Base-by-base conservation (phyloP, 2,329 filamentous ascomycete genomes). In the Thermochaetoides dissita region DNA sequence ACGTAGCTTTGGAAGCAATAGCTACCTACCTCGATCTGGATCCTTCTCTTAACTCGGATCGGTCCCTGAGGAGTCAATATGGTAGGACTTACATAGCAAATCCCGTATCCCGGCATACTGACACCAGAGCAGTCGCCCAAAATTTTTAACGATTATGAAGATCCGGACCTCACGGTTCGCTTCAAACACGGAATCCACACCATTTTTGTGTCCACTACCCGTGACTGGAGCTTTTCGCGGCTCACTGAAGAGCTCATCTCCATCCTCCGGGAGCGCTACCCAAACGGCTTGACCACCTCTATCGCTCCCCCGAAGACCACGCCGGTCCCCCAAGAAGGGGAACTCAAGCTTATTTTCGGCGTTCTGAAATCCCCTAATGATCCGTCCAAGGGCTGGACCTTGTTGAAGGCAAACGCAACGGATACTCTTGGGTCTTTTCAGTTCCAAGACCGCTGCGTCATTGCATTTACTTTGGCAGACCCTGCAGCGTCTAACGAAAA, bases 121-220 rank as follows among this genome's bases (percentile, higher is more conserved):
- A 7, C 34, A 6, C 7, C 24, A 24, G 17, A 3, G 17, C 41
- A 49, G 46, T 47, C 48, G 10, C 49, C 44, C 44, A 41, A 37
- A 33, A 17, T 41, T 10, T 24, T 37, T 42, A 39, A 43, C 30
- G 12, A 37, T 10, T 37, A 39, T 30, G 51, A 52, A 46, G 68
- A 75, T 36, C 62, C 68, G n/a, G 65, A 71, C 50, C 67, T 74
- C 52, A 84, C 81, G 8, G 63, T 88, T 42, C 72, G 79, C 46
- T 77, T 88, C 63, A 86, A 85, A 59, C 72, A 82, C 57, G 77
- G 81, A 55, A 74, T 76, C 44, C 73, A 78, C 52, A 87, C 81
- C 4, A 67, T 86, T 49, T 74, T 83, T 53, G 66, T 87, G 44
- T 78, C 82, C 47, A 68, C 81, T 37, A 69, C 76, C 34, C 63